phyloP scores from a whole-genome alignment of 495 filamentous ascomycete genomes.

The Penicillium parvum region DNA sequence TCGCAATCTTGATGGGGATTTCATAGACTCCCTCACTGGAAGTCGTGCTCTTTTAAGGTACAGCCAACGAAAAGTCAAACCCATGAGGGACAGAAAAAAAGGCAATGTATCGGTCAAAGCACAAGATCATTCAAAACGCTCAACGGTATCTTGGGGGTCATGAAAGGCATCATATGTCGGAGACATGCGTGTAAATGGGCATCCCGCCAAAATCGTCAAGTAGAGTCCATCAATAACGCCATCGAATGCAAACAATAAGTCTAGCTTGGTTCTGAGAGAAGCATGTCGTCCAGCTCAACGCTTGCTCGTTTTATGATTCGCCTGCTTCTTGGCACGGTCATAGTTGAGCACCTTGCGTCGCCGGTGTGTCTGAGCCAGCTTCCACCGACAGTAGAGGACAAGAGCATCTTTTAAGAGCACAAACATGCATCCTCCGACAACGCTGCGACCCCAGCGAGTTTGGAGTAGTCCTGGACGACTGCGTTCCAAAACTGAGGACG shows the following conservation, averaged over 20 bases:
- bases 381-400: conserved; percentile 69
- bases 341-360: conserved; percentile 66
- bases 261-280: too few relatives aligned
- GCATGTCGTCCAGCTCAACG: conserved; percentile 7
- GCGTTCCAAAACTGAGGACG: conserved; percentile 34
- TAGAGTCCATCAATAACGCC: conserved; percentile 16
- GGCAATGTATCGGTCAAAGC: neutral
- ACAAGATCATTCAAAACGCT: conserved; percentile 6
- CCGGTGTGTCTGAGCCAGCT: conserved; percentile 62
- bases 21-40: too few relatives aligned
- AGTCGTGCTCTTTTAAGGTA: too few relatives aligned
- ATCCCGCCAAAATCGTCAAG: conserved; percentile 7
- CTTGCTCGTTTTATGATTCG: conserved; percentile 13
- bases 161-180: conserved; percentile 21
- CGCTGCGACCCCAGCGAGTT: conserved; percentile 70
- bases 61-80: neutral
- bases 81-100: neutral
- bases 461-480: conserved; percentile 61
- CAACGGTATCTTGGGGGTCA: conserved; percentile 12
- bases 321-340: conserved; percentile 40
- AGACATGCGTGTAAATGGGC: conserved; percentile 10
- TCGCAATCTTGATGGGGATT: too few relatives aligned
- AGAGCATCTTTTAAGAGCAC: conserved; percentile 73
- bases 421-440: conserved; percentile 75
- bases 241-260: conserved; percentile 19